Percentiles rank a stretch among this genome's conserved stretches.
Conservation (phyloP, 2,329 filamentous ascomycete genomes). For the Trichoderma lentiforme region DNA sequence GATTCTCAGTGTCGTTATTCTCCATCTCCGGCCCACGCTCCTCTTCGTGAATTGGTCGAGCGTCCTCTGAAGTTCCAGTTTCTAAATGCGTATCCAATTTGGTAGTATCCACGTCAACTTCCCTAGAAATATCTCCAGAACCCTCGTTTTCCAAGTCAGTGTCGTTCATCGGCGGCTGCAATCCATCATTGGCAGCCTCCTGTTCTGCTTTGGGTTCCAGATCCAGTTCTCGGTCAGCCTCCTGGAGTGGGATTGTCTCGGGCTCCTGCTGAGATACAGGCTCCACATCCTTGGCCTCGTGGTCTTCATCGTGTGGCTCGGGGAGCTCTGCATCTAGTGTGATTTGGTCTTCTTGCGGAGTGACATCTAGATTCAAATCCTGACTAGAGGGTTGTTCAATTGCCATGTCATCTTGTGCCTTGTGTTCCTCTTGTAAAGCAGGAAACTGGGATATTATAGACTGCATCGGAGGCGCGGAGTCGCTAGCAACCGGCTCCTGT, state of each 20-base stretch:
- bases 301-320: constrained; percentile 25
- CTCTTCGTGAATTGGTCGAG: not conserved
- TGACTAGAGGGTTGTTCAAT: constrained; percentile 23
- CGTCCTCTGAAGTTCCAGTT: not conserved
- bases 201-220: not conserved
- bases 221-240: not conserved
- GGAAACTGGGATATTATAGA: not conserved
- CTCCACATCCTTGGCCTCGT: constrained; percentile 34
- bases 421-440: constrained; percentile 12
- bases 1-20: constrained; percentile 13
- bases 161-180: not conserved
- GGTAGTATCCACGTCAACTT: not conserved
- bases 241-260: constrained; percentile 23
- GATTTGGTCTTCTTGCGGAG: constrained; percentile 31
- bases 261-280: constrained; percentile 30
- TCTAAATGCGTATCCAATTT: not conserved
- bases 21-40: constrained; percentile 10
- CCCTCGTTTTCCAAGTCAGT: not conserved
- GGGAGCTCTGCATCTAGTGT: constrained; percentile 29
- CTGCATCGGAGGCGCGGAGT: not conserved
- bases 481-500: not conserved
- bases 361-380: constrained; percentile 26
- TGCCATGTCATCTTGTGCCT: constrained; percentile 21
- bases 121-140: not conserved
- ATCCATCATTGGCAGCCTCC: not conserved